phyloP scores from a whole-genome alignment of 768 basidiomycete genomes.

The Serendipita sp. region DNA sequence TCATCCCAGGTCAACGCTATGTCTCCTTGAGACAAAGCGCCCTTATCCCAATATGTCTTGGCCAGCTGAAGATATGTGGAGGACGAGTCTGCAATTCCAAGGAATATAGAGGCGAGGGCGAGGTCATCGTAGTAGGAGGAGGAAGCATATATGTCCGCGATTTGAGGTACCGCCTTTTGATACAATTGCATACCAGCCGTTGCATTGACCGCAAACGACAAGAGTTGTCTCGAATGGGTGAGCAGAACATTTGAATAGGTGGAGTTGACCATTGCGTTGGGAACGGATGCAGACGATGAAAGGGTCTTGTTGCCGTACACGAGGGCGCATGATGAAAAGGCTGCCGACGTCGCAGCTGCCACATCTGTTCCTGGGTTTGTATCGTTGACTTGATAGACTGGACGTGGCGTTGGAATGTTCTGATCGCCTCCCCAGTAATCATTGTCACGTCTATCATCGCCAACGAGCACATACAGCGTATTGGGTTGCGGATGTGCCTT shows the following conservation, averaged over 20 bases:
- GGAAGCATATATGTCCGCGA: constrained; percentile 49
- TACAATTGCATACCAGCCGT: constrained; percentile 44
- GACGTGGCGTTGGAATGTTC: constrained; percentile 54
- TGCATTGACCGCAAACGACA: constrained; percentile 56
- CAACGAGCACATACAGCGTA: constrained; percentile 65
- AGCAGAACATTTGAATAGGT: constrained; percentile 57
- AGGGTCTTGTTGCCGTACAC: constrained; percentile 54
- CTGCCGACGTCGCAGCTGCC: constrained; percentile 67
- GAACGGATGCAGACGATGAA: constrained; percentile 27
- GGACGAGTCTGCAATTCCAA: constrained; percentile 54
- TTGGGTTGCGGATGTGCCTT: constrained; percentile 70
- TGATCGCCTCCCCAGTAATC: constrained; percentile 83
- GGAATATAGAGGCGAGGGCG: constrained; percentile 55
- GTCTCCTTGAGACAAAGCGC: constrained; percentile 33
- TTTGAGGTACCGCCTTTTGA: constrained; percentile 51
- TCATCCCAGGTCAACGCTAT: constrained; percentile 81
- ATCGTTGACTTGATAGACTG: constrained; percentile 62
- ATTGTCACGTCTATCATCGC: constrained; percentile 49
- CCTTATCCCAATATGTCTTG: constrained; percentile 39
- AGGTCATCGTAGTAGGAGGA: constrained; percentile 60
- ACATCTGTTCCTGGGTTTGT: constrained; percentile 80
- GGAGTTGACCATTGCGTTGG: constrained; percentile 52
- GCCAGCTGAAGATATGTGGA: constrained; percentile 45
- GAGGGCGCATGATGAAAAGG: constrained; percentile 73
- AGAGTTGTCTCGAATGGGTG: constrained; percentile 58